phyloP scores from a whole-genome alignment of 1,284 basidiomycete genomes.

The Taiwanofungus camphoratus region DNA sequence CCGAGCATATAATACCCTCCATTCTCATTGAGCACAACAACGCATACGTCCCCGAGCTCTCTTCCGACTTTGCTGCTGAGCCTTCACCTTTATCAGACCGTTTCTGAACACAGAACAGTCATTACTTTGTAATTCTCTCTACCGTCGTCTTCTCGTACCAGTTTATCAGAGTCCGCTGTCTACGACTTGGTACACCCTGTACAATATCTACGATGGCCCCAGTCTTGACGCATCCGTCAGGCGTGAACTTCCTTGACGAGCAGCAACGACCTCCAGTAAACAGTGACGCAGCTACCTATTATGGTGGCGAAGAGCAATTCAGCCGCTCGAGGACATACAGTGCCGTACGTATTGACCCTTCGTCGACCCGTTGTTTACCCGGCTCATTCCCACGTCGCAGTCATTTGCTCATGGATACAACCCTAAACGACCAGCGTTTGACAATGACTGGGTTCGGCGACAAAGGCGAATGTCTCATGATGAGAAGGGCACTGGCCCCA shows the following conservation, averaged over 20 bases:
- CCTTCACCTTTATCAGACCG: too few species aligned
- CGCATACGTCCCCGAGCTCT: slow-evolving; percentile 2
- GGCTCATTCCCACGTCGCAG: slow-evolving; percentile 14
- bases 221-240: slow-evolving; percentile 46
- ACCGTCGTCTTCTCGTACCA: slow-evolving; percentile 3
- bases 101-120: slow-evolving; percentile 6
- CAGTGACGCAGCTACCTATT: slow-evolving; percentile 76
- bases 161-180: slow-evolving; percentile 3
- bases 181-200: too few species aligned
- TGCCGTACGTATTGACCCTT: slow-evolving; percentile 43
- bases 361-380: slow-evolving; percentile 7
- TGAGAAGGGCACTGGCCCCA: slow-evolving; percentile 65
- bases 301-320: slow-evolving; percentile 71
- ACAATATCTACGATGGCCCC: slow-evolving; percentile 33
- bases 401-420: slow-evolving; percentile 42
- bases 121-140: neutral
- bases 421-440: slow-evolving; percentile 66
- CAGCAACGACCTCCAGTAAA: slow-evolving; percentile 44
- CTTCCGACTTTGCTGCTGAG: slow-evolving; percentile 7
- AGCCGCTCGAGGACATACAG: slow-evolving; percentile 83
- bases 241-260: slow-evolving; percentile 66
- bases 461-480: slow-evolving; percentile 82
- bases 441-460: slow-evolving; percentile 68
- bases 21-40: neutral
- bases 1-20: neutral